These are phyloP conservation scores for Mortierella polycephala DNA, from an alignment of 371 early-diverging fungal species.

Conservation along the genomic window DNA sequence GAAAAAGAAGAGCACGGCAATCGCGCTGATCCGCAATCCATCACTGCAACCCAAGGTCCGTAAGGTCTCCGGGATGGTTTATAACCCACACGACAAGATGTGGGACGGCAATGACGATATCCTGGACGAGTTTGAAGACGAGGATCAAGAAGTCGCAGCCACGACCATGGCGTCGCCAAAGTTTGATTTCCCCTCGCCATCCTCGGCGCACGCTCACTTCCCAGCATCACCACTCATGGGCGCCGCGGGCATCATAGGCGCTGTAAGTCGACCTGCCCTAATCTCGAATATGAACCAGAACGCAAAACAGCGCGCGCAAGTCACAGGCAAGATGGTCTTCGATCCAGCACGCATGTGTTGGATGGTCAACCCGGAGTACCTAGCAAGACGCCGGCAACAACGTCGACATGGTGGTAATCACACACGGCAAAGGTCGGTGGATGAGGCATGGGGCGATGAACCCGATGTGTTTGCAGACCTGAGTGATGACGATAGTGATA, in stretches of 20 bases:
- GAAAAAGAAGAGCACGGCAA: constrained; percentile 15
- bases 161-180: background rate
- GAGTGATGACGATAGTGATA: constrained; percentile 44
- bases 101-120: constrained; percentile 41
- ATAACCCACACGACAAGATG: constrained; percentile 22
- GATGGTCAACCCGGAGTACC: constrained; percentile 47
- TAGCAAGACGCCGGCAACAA: constrained; percentile 17
- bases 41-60: constrained; percentile 27
- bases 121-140: constrained; percentile 25
- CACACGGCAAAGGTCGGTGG: constrained; percentile 19
- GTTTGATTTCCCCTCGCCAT: constrained; percentile 7
- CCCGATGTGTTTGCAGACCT: constrained; percentile 50
- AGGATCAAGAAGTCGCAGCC: constrained; percentile 10
- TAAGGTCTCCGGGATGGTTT: constrained; percentile 28
- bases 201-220: background rate
- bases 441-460: constrained; percentile 50
- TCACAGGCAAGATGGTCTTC: constrained; percentile 51
- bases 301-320: constrained; percentile 35
- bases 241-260: background rate
- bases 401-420: background rate
- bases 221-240: constrained; percentile 2
- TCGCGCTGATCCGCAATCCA: constrained; percentile 40
- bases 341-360: constrained; percentile 45
- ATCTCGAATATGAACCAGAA: constrained; percentile 46
- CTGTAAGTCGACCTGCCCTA: constrained; percentile 32